Base-by-base conservation (phyloP, 352 stramenopile species). In the Aphanomyces astaci region DNA sequence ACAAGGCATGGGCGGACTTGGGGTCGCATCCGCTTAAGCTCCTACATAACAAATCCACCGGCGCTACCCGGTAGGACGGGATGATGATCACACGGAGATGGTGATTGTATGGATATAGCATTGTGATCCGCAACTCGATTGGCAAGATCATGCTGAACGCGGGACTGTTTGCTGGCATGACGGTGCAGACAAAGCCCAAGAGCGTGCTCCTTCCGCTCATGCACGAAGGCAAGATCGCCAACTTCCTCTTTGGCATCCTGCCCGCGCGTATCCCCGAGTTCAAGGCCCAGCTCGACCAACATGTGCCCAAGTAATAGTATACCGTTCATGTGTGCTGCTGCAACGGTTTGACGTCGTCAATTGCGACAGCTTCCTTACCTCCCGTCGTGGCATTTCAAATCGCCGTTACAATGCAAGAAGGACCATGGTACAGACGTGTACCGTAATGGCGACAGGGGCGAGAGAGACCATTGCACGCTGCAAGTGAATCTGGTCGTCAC, bases 1-100 rank as follows among this genome's bases (percentile, higher is more conserved):
- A 93, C 67, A 95, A 91, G 74, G 83, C 82, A 31, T 95, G 86
- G 86, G 86, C 85, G 10, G 85, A 95, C 79, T 92, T 93, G 72
- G 84, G 86, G 0, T 75, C 84, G 49, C 84, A 95, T 56, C 82
- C 84, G 30, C 77, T 95, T 57, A 83, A 93, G 66, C 75, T 95
- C 25, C 79, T 95, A 0, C 72, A 89, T 11, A 86, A 82, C 77
- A 92, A 92, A 67, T 68, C 74, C 22, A 86, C 76, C n/a, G 87
- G 87, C 70, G 82, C 78, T 53, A 77, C 75, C 15, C 72, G 81
- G 81, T 89, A n/a, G n/a, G n/a, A n/a, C n/a, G n/a, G n/a, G n/a
- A n/a, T n/a, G n/a, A n/a, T n/a, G n/a, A n/a, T n/a, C n/a, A n/a
- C n/a, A n/a, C n/a, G n/a, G n/a, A n/a, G n/a, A n/a, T n/a, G n/a